Evolutionary conservation across 2,329 filamentous ascomycete species (phyloP), one percentile per base, ranked within the genome.

Genomic region (Ophiostoma ulmi): DNA sequence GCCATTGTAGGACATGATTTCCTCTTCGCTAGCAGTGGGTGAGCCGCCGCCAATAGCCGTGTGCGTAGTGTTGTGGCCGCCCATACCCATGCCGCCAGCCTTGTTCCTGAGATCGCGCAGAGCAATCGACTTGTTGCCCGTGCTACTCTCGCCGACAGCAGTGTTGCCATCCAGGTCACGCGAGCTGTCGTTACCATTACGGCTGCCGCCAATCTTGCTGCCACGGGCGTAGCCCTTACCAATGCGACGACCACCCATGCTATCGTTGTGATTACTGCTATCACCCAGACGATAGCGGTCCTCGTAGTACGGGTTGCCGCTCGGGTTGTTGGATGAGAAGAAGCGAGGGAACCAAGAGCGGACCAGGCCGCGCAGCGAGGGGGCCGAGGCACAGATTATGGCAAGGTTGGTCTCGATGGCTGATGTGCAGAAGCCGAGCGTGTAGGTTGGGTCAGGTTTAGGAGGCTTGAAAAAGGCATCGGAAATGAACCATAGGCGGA

Each of bases 361-460:
- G 26, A 74, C 35, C 4, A 73, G 72, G 22, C 72, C 72, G 48
- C 71, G 71, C 31, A 72, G 69, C 35, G 71, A 69, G 35, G 71
- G 71, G 0, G 80, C 80, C 7, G 80, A 82, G 52, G 80, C 80
- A 26, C 80, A 81, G 71, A 82, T 79, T 63, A 82, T 75, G 22
- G 80, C 80, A 11, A 81, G 77, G 74, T 82, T 82, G 36, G 79
- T 79, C 75, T 82, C 81, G 67, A 81, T 77, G 38, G 75, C 77
- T 1, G 78, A 80, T 17, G 76, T 78, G 70, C 78, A 75, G 73
- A 80, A 80, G 67, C 78, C 77, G 41, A 80, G 76, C 72, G 77
- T 78, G 73, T 75, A 76, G 8, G 76, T 77, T 3, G 76, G 73
- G 69, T 77, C 76, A 20, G 75, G n/a, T 3, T 70, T 70, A 20